Evolutionary conservation across 2,329 filamentous ascomycete species (phyloP).

Genomic region (Exophiala phaeomuriformis): DNA sequence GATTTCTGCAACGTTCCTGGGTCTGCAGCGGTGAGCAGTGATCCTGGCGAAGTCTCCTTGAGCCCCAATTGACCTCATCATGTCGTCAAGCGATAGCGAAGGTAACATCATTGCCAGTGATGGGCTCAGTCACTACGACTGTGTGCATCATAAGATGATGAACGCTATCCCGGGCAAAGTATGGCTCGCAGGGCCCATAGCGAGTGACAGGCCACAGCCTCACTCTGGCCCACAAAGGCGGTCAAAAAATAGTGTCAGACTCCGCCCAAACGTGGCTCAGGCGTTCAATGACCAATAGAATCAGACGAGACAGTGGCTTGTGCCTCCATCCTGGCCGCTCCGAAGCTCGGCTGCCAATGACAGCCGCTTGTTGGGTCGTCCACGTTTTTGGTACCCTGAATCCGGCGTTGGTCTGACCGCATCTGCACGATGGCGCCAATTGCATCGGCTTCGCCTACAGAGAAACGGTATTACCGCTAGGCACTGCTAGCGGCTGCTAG

Average conservation of each 20-base stretch:
- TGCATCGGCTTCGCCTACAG: slow-evolving; percentile 21
- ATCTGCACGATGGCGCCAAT: slow-evolving; percentile 24
- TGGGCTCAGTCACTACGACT: background rate
- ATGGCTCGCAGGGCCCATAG: no score
- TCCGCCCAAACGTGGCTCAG: slow-evolving; percentile 14
- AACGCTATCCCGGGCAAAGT: no score
- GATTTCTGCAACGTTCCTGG: no score
- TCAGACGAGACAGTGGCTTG: slow-evolving; percentile 2
- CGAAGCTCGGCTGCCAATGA: slow-evolving; percentile 10
- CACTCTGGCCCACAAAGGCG: slow-evolving; percentile 1
- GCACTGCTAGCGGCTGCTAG: background rate
- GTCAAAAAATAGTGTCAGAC: slow-evolving; percentile 14
- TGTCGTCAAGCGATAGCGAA: background rate
- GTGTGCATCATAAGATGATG: no score
- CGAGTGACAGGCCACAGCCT: slow-evolving; percentile 1
- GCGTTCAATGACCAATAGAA: slow-evolving; percentile 5
- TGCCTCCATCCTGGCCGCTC: slow-evolving; percentile 15
- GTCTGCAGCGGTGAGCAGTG: no score
- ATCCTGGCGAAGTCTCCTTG: no score
- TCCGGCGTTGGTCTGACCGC: slow-evolving; percentile 11
- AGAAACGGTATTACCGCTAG: slow-evolving; percentile 9
- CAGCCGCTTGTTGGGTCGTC: background rate
- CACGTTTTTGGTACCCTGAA: slow-evolving; percentile 17
- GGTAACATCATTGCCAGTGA: background rate
- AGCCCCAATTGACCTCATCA: background rate